Base-by-base conservation (phyloP, 1,284 basidiomycete species). In the Cystobasidium sp. region DNA sequence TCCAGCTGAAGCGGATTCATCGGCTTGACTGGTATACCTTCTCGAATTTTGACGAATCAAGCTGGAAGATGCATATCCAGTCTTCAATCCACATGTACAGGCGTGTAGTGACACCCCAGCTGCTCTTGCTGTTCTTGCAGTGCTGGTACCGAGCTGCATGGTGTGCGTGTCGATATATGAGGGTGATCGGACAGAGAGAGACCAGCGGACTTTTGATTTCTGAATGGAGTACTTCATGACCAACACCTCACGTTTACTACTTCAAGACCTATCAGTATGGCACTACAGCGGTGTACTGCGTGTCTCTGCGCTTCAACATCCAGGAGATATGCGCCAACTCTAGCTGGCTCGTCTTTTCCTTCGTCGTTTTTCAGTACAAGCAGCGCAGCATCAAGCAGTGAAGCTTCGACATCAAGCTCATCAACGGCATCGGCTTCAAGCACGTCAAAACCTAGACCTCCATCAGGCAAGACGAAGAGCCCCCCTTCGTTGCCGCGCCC, bases 401-500 rank as follows among this genome's bases (percentile, higher is more conserved):
- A 67, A n/a, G 52, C 67, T 18, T 46, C 68, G 12, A 16, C 68
- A 37, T 55, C 68, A 18, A n/a, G 22, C 47, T 24, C 51, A 44
- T 31, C 52, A 47, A 20, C 52, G 44, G 62, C 39, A 44, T 46
- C 56, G 37, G 43, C 20, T 16, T 39, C 67, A 22, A 43, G 22
- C 22, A 3, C 59, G n/a, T 9, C 49, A 6, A 20, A 31, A 22
- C 24, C 61, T 44, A 47, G 51, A 53, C 65, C 69, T 46, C 47
- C 61, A 31, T 46, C 70, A 55, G 12, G 31, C n/a, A 31, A 31
- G 31, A 47, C 52, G 8, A 44, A 46, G 39, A 58, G 24, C 0
- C 79, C 92, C 18, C 85, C 86, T 22, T 85, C 88, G 39, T 84
- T 95, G 16, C 86, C 86, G 53, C 83, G 89, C 41, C 93, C 95